Conservation (phyloP, 2,329 filamentous ascomycete species). For the Apiospora pterosperma region DNA sequence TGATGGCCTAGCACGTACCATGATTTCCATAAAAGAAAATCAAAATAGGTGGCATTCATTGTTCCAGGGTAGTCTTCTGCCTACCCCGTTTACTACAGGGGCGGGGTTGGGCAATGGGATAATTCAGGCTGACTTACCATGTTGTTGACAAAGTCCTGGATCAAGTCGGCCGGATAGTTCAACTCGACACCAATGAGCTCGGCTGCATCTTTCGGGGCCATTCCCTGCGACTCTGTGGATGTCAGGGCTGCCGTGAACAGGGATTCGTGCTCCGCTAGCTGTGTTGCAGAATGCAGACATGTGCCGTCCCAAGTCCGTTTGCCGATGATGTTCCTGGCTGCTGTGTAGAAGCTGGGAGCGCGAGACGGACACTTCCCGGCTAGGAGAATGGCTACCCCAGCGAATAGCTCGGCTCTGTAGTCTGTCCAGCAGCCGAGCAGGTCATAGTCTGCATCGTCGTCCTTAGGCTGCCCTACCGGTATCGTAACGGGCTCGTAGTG, state of each 20-base stretch:
- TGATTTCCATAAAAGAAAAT: too few relatives aligned
- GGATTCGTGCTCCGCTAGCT: conserved; percentile 24
- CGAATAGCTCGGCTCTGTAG: conserved; percentile 20
- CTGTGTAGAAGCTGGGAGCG: conserved; percentile 20
- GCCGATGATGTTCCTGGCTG: conserved; percentile 11
- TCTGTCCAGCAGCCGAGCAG: conserved; percentile 23
- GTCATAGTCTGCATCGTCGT: conserved; percentile 15
- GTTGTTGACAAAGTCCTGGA: conserved; percentile 20
- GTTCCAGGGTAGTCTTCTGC: neutral
- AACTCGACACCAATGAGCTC: conserved; percentile 21
- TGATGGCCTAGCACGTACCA: neutral
- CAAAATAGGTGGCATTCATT: neutral
- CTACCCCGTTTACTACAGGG: neutral
- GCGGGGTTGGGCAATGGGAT: neutral
- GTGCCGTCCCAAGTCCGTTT: conserved; percentile 18
- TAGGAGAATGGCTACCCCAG: conserved; percentile 25
- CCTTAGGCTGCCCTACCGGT: neutral
- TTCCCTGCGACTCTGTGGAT: conserved; percentile 10
- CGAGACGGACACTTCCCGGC: conserved; percentile 19
- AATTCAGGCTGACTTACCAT: conserved; percentile 13
- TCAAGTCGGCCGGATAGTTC: conserved; percentile 21
- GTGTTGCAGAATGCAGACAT: conserved; percentile 18
- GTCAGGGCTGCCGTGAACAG: conserved; percentile 5
- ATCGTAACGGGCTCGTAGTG: conserved; percentile 9
- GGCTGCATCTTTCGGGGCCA: conserved; percentile 21